A percentile compares a stretch with the other conserved stretches of the same genome.
Conservation (phyloP, 805 yeast species). For the Candida arabinofermentans region DNA sequence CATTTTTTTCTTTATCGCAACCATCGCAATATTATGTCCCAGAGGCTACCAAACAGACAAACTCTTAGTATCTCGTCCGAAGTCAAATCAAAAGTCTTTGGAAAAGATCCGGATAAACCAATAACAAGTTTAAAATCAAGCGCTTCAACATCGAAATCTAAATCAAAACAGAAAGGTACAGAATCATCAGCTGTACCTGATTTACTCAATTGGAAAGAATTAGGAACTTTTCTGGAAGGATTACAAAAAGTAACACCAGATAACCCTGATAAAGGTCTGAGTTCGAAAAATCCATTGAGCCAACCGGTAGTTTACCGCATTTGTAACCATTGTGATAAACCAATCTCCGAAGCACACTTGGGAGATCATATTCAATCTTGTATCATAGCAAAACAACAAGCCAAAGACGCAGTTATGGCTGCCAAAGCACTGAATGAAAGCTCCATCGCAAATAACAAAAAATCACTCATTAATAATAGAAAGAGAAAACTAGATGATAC, state of each 20-base stretch:
- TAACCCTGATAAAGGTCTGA: constrained; percentile 2
- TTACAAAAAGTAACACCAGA: constrained; percentile 18
- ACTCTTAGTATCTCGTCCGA: constrained; percentile 18
- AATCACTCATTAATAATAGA: constrained; percentile 19
- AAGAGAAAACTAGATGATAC: constrained; percentile 23
- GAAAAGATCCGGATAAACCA: constrained; percentile 21
- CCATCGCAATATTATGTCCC: constrained; percentile 10
- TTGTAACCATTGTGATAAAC: constrained; percentile 45
- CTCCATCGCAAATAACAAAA: constrained; percentile 7
- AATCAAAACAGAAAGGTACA: constrained; percentile 6
- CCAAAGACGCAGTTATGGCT: constrained; percentile 8
- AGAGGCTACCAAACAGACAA: constrained; percentile 5
- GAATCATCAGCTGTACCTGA: constrained; percentile 13
- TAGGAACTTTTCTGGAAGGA: constrained; percentile 32
- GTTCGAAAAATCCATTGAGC: constrained; percentile 33
- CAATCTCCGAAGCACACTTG: constrained; percentile 36
- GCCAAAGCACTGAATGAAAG: constrained; percentile 5
- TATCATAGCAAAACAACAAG: constrained; percentile 27
- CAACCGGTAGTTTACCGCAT: constrained; percentile 40
- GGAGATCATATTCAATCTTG: constrained; percentile 39
- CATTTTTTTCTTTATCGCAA: background rate
- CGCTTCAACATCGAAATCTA: constrained; percentile 5
- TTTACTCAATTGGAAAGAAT: constrained; percentile 33
- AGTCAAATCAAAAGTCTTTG: constrained; percentile 23
- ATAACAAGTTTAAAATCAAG: constrained; percentile 11